phyloP scores from a whole-genome alignment of 345 rosid species.

The Linum trigynum region DNA sequence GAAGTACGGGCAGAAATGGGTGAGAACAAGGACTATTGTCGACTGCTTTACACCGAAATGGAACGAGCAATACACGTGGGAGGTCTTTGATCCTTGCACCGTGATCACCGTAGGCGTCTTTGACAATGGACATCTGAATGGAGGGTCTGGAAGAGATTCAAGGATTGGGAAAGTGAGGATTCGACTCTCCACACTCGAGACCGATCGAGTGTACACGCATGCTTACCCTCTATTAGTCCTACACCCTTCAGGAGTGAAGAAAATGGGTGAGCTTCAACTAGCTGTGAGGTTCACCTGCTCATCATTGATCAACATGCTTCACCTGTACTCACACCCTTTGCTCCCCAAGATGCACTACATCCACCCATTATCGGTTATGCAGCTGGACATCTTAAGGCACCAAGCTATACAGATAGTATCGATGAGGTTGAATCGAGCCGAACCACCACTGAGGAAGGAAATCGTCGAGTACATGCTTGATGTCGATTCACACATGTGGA shows the following conservation, averaged over 20 bases:
- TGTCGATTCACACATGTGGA: conserved; percentile 29
- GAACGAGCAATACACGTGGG: conserved; percentile 28
- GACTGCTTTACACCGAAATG: conserved; percentile 21
- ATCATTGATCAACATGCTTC: conserved; percentile 21
- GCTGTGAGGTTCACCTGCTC: conserved; percentile 30
- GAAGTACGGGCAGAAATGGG: conserved; percentile 28
- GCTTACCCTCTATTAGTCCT: conserved; percentile 24
- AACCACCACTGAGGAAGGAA: conserved; percentile 23
- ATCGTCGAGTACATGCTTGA: conserved; percentile 27
- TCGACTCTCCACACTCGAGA: conserved; percentile 23
- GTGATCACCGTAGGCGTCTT: conserved; percentile 24
- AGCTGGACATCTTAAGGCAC: conserved; percentile 27
- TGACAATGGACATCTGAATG: conserved; percentile 22
- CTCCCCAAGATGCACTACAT: conserved; percentile 29
- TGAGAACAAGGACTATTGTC: conserved; percentile 24
- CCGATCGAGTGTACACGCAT: conserved; percentile 26
- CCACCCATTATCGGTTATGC: conserved; percentile 23
- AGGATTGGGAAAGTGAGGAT: conserved; percentile 29
- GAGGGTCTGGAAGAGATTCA: conserved; percentile 21
- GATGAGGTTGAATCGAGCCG: conserved; percentile 22
- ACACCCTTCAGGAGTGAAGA: conserved; percentile 20
- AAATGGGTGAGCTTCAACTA: conserved; percentile 22
- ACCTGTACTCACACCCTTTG: conserved; percentile 26
- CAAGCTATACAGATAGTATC: conserved; percentile 26
- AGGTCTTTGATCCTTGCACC: conserved; percentile 28